Evolutionary conservation across 2,329 filamentous ascomycete genomes (phyloP).

Genomic region (Phialophora expanda): DNA sequence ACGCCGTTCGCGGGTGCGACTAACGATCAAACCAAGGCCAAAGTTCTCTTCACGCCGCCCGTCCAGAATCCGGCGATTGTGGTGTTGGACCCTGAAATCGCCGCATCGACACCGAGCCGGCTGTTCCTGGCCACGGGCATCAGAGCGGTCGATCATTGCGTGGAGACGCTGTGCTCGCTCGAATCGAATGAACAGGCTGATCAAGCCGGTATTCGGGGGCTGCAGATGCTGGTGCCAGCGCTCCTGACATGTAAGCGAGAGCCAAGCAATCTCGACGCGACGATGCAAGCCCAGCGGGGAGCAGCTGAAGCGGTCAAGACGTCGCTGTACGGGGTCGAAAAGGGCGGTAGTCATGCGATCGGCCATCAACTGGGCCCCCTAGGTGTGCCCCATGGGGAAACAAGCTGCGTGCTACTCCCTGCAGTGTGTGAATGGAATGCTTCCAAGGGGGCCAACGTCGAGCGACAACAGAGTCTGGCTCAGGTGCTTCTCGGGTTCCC

Average conservation of each 20-base stretch:
- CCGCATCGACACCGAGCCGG: constrained; percentile 39
- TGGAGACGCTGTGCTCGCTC: constrained; percentile 41
- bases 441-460: constrained; percentile 45
- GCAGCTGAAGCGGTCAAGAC: constrained; percentile 37
- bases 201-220: constrained; percentile 36
- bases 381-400: constrained; percentile 65
- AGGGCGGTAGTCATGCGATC: constrained; percentile 58
- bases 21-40: constrained; percentile 35
- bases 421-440: constrained; percentile 62
- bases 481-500: constrained; percentile 22
- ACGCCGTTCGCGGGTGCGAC: constrained; percentile 50
- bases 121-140: constrained; percentile 42
- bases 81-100: constrained; percentile 39
- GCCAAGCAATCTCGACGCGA: constrained; percentile 8
- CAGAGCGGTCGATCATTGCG: constrained; percentile 43
- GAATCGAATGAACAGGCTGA: constrained; percentile 27
- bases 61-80: constrained; percentile 25
- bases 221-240: constrained; percentile 37
- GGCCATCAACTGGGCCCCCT: constrained; percentile 59
- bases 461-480: constrained; percentile 52
- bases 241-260: constrained; percentile 35
- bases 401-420: constrained; percentile 61
- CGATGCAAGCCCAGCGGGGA: constrained; percentile 12
- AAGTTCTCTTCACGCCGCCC: constrained; percentile 22
- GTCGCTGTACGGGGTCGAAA: constrained; percentile 44